Evolutionary conservation across 495 filamentous ascomycete genomes (phyloP), one percentile per base, ranked within the genome.

Genomic region (Aspergillus diversus): DNA sequence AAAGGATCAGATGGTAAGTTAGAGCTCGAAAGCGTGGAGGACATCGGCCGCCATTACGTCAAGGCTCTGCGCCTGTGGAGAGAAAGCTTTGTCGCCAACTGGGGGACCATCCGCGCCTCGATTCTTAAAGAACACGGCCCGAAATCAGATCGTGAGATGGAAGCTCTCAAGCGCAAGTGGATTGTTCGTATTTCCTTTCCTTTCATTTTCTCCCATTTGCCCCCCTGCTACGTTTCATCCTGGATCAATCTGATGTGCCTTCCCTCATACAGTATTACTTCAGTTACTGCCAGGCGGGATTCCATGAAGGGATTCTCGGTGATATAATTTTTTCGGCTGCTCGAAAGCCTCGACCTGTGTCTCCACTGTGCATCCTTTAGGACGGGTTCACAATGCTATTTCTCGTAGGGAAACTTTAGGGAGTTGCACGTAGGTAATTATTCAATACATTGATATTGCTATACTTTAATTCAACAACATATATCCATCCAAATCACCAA

Each of bases 221-320:
- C 5, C 16, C 17, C 47, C 27, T 9, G 27, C 39, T 43, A 3
- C 7, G 9, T 8, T 27, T 8, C n/a, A 27, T 43, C 39, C 21
- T 37, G 21, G 21, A 1, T 27, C 1, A 27, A 27, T 27, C 21
- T 27, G 21, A 27, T 27, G 21, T 27, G 21, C 21, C 21, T 2
- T 27, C 21, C 31, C 39, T 35, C 9, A 32, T 9, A 42, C 47
- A 61, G 59, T 61, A 54, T 33, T 61, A 54, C 37, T 61, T 61
- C 46, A 43, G 49, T 16, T 61, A 55, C 11, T 54, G 59, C 87
- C 64, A 81, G 73, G 69, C 91, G 86, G 6, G 89, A 90, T 60
- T 83, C 83, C 43, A 49, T 46, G 56, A 49, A 35, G 56, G 56
- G 1, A 59, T 49, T n/a, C 27, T 59, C 7, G 56, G 56, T 13